Base-by-base conservation (phyloP, 2,329 filamentous ascomycete genomes). In the Phoma sp. region DNA sequence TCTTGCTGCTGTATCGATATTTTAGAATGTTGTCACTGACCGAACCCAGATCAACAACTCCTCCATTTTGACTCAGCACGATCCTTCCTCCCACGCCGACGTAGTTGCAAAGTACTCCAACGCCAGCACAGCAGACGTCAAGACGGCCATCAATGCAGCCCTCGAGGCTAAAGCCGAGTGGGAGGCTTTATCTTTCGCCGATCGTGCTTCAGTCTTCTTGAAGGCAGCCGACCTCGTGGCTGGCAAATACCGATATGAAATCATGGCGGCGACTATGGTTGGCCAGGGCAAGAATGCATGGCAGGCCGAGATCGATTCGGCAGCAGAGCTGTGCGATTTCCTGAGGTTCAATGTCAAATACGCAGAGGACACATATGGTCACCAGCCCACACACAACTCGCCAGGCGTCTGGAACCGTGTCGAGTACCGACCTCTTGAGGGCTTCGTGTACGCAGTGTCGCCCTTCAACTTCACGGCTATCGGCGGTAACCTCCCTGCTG, bases 391-490 rank as follows among this genome's bases (percentile, higher is more conserved):
- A 46, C 92, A 95, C 80, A 87, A 98, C 78, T 82, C 90, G 2
- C 80, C 89, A 1, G 92, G 92, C 35, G 85, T 96, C 33, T 97
- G 93, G 93, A 97, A 97, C 78, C 86, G 93, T 37, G 84, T 92
- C 57, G 93, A 97, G 78, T 88, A 96, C 81, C 85, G 93, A 35
- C 88, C 94, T 17, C 85, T 98, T 3, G 93, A 98, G 76, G 93
- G 93, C 17, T 97, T 98, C 76, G 92, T 98, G 59, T 97, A 97
- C 74, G 94, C 93, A 32, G 87, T 97, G 67, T 91, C 88, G 56
- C 93, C 93, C 38, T 98, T 97, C 84, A 98, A 98, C 82, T 98
- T 98, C 79, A 97, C 93, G 21, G 93, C 93, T 60, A 96, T 98
- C 67, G 92, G 88, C 10, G 94, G 89, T 52, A 97, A 96, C 78